Evolutionary conservation across 768 basidiomycete genomes (phyloP).

Genomic region (Tricholomella constricta): DNA sequence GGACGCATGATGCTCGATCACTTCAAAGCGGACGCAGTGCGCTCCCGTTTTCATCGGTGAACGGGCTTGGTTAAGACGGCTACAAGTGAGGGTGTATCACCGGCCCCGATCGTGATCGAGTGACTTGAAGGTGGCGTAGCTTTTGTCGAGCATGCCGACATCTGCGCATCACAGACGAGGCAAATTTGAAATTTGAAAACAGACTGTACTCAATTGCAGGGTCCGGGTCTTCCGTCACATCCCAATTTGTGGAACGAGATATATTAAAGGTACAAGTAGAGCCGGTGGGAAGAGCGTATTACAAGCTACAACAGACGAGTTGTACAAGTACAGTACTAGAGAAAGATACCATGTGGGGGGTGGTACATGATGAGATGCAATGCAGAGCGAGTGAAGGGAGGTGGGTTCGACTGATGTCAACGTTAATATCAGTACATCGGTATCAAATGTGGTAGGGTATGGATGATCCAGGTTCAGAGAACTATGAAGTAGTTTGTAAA

Average conservation of each 20-base stretch:
- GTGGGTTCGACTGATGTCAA: not conserved
- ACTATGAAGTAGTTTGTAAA: not conserved
- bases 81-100: not conserved
- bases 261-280: constrained; percentile 5
- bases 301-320: not conserved
- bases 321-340: constrained; percentile 9
- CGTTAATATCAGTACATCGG: constrained; percentile 9
- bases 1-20: too few species aligned
- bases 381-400: not conserved
- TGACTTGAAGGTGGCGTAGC: not conserved
- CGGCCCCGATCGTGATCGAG: constrained; percentile 10
- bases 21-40: not conserved
- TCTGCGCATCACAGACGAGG: not conserved
- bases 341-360: not conserved
- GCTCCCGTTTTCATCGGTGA: not conserved
- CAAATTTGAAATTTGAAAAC: too few species aligned
- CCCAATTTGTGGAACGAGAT: not conserved
- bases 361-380: constrained; percentile 6
- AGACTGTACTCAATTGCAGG: constrained; percentile 4
- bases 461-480: not conserved
- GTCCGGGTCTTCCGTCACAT: not conserved
- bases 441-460: constrained; percentile 20
- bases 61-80: not conserved
- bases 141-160: not conserved
- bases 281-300: not conserved